Base-by-base conservation (phyloP, 2,329 filamentous ascomycete genomes). In the Leptosphaerulina australis region DNA sequence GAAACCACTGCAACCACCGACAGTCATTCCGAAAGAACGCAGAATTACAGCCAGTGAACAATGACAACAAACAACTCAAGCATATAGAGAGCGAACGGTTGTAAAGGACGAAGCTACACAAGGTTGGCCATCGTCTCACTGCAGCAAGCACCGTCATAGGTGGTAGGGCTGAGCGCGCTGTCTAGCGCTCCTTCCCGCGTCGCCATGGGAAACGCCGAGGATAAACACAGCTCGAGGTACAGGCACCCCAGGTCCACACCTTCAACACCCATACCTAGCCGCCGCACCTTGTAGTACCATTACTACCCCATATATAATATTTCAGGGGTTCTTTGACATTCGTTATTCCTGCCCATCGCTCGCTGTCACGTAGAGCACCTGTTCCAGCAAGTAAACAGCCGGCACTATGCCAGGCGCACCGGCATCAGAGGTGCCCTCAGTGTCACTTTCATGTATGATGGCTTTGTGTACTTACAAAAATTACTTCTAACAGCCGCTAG, bases 381-480 rank as follows among this genome's bases (percentile, higher is more conserved):
- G 57, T 59, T 64, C 55, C 55, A 50, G 28, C 54, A 44, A 37
- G 51, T 61, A 67, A 60, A 66, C 56, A 67, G 50, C 60, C 73
- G 59, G 65, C 70, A 63, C 57, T 40, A 88, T 88, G 84, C 83
- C 83, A 73, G 82, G 80, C 60, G 79, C 81, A 55, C 55, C 65
- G 55, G 79, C 81, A 63, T 76, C 81, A 25, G 50, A 53, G 64
- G 86, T 88, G 61, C 86, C 86, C 62, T 81, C 83, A 43, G 85
- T 88, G 64, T 78, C 84, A 62, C 77, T 88, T 68, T 89, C 86
- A 36, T 89, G 85, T 88, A 77, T 67, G 64, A 39, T 9, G n/a
- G 4, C 18, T 37, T n/a, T 46, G 37, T 25, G n/a, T 12, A 20
- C 30, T 11, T n/a, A 5, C 10, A 14, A 20, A 21, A n/a, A 17